Percentiles rank a stretch among this genome's conserved stretches.
phyloP scores from a whole-genome alignment of 768 basidiomycete species.

The Suillus paluster region DNA sequence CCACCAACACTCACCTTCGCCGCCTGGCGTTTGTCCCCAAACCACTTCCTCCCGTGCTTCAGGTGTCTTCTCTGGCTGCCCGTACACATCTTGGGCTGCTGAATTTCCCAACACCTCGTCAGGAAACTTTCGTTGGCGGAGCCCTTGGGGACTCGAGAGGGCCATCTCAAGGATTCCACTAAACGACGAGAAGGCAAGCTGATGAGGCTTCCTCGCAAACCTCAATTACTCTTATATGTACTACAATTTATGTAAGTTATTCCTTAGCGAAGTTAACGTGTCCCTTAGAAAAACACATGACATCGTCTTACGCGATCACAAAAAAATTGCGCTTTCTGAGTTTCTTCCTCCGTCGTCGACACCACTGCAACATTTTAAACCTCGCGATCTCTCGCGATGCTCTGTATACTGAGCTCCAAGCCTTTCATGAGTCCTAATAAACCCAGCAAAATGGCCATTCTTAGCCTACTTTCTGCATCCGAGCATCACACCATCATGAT shows the following conservation, averaged over 20 bases:
- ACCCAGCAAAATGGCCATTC: not conserved
- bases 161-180: constrained; percentile 21
- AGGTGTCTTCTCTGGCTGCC: constrained; percentile 18
- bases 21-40: constrained; percentile 86
- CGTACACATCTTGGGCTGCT: not conserved
- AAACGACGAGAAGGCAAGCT: not conserved
- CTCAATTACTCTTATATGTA: too few relatives aligned
- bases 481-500: not conserved
- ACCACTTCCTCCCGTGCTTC: constrained; percentile 59
- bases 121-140: constrained; percentile 27
- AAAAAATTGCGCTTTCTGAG: too few relatives aligned
- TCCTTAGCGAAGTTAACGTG: too few relatives aligned
- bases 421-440: not conserved
- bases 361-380: not conserved
- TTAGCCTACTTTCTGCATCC: not conserved
- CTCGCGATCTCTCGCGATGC: not conserved
- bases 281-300: too few relatives aligned
- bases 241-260: too few relatives aligned
- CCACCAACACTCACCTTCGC: constrained; percentile 59
- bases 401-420: not conserved
- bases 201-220: too few relatives aligned
- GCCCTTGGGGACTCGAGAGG: constrained; percentile 20
- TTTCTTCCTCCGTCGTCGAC: not conserved
- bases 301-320: too few relatives aligned
- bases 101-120: not conserved